These are phyloP conservation scores for Stevia rebaudiana DNA, from an alignment of 140 eudicot species.

Conservation along the genomic window DNA sequence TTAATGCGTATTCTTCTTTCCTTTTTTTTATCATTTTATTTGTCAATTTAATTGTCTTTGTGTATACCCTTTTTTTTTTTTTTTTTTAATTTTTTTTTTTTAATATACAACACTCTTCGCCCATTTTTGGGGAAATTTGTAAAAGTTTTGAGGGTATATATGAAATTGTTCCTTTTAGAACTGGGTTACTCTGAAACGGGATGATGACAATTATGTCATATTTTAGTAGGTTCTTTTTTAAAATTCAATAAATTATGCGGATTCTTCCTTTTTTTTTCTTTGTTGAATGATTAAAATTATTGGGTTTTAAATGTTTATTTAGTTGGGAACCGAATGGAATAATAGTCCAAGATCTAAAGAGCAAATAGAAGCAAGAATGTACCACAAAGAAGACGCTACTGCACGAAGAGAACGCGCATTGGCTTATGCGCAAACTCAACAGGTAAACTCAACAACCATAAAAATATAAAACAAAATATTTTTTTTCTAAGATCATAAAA, in stretches of 20 bases:
- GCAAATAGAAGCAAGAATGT: constrained; percentile 43
- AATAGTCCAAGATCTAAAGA: constrained; percentile 47
- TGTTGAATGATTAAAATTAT: neutral
- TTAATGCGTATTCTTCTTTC: too few species aligned
- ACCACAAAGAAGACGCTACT: constrained; percentile 42
- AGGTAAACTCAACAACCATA: constrained; percentile 27
- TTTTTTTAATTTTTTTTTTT: too few species aligned
- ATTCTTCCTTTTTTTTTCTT: neutral
- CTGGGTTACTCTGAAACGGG: too few species aligned
- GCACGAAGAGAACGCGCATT: constrained; percentile 52
- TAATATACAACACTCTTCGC: too few species aligned
- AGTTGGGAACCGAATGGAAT: constrained; percentile 52
- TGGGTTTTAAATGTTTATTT: neutral
- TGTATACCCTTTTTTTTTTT: too few species aligned
- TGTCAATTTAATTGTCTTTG: too few species aligned
- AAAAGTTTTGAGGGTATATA: too few species aligned
- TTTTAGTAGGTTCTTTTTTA: too few species aligned
- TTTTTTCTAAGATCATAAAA: neutral
- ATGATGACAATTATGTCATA: too few species aligned
- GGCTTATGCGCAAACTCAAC: constrained; percentile 59
- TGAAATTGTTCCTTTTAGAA: too few species aligned
- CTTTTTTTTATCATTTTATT: too few species aligned
- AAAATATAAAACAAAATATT: neutral
- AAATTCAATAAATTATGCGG: neutral
- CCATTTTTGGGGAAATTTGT: too few species aligned